Evolutionary conservation across 2,329 filamentous ascomycete species (phyloP).

Genomic region (Curvularia verruculosa): DNA sequence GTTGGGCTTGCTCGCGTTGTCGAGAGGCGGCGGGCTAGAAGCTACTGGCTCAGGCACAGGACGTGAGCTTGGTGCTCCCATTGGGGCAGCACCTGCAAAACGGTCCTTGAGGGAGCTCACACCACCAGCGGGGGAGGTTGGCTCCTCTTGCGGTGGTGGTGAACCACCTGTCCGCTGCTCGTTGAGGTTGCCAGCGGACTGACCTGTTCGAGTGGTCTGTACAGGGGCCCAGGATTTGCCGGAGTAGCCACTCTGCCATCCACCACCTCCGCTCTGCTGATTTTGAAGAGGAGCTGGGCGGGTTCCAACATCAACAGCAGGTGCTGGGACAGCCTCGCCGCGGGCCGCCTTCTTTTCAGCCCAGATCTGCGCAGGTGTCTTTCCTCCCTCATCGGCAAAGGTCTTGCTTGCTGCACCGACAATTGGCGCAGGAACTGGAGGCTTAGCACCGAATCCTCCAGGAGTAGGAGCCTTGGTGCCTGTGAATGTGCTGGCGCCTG

Average conservation of each 20-base stretch:
- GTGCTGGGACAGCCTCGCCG: slow-evolving; percentile 60
- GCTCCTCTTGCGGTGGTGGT: slow-evolving; percentile 53
- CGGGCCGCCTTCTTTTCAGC: slow-evolving; percentile 94
- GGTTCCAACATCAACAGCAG: slow-evolving; percentile 34
- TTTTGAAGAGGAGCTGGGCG: slow-evolving; percentile 46
- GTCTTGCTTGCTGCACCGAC: slow-evolving; percentile 85
- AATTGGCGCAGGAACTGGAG: slow-evolving; percentile 65
- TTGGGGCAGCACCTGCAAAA: slow-evolving; percentile 76
- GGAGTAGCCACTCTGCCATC: slow-evolving; percentile 90
- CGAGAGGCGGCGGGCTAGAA: slow-evolving; percentile 66
- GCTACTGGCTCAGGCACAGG: slow-evolving; percentile 50
- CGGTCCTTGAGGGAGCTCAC: slow-evolving; percentile 79
- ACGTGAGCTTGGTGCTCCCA: slow-evolving; percentile 54
- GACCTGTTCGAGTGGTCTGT: slow-evolving; percentile 73
- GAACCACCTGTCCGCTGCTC: slow-evolving; percentile 69
- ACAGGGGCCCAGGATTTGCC: slow-evolving; percentile 92
- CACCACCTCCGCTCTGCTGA: slow-evolving; percentile 73
- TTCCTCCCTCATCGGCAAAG: slow-evolving; percentile 92
- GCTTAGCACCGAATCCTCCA: slow-evolving; percentile 67
- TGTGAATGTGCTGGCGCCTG: slow-evolving; percentile 71
- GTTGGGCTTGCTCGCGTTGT: slow-evolving; percentile 71
- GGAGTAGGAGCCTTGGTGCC: slow-evolving; percentile 91
- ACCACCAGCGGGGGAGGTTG: slow-evolving; percentile 65
- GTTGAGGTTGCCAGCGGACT: slow-evolving; percentile 60
- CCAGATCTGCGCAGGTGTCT: slow-evolving; percentile 96